Conservation (phyloP, 139 green algal genomes). For the Marvania coccoides region DNA sequence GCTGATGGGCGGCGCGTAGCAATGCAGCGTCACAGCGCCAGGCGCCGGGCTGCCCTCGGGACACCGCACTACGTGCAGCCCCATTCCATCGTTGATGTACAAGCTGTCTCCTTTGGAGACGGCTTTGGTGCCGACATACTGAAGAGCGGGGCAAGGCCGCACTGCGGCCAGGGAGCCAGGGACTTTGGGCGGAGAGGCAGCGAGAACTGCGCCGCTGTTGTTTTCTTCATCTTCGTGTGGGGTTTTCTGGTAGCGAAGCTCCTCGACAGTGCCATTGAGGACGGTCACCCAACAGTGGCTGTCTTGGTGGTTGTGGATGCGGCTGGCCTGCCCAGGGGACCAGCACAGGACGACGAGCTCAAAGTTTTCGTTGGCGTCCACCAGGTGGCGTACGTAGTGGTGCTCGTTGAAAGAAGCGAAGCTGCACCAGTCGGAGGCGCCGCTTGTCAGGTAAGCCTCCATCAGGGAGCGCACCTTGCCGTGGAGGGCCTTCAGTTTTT, state of each 20-base stretch:
- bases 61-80: constrained; percentile 27
- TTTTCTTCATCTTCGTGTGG: neutral
- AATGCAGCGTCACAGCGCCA: constrained; percentile 31
- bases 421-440: constrained; percentile 10
- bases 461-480: neutral
- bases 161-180: constrained; percentile 4
- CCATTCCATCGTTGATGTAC: constrained; percentile 39
- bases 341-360: constrained; percentile 39
- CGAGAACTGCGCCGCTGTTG: neutral
- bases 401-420: constrained; percentile 17
- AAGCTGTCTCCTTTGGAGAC: constrained; percentile 4
- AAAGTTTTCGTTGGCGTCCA: constrained; percentile 24
- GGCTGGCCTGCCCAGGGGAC: constrained; percentile 20
- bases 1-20: constrained; percentile 32
- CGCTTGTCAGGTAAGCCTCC: neutral
- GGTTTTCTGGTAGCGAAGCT: constrained; percentile 26
- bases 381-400: constrained; percentile 35
- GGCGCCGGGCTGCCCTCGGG: neutral
- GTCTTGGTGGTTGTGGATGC: constrained; percentile 32
- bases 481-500: too few relatives aligned
- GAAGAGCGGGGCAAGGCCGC: neutral
- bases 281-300: constrained; percentile 23
- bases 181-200: constrained; percentile 1
- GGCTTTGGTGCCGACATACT: neutral
- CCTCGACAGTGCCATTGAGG: constrained; percentile 17